A percentile compares a stretch with the other conserved stretches of the same genome.
Evolutionary conservation across 345 rosid genomes (phyloP).

Genomic region (Laguncularia racemosa): DNA sequence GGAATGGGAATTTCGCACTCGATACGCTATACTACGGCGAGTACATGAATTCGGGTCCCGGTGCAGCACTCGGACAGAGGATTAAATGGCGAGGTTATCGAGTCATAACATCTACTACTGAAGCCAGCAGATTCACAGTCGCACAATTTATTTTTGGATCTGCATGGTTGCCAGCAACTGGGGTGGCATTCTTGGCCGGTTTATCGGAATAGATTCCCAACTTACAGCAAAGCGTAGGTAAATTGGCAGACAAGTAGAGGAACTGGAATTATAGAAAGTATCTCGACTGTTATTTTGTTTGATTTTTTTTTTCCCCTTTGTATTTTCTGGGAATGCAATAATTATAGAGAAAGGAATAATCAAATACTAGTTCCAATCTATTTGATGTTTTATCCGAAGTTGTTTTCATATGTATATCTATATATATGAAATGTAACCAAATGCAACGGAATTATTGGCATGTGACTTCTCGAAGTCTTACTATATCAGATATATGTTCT

Average conservation of each 20-base stretch:
- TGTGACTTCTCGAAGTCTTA: no score
- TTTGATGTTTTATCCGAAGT: no score
- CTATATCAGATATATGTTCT: no score
- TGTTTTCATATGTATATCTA: no score
- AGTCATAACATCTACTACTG: constrained; percentile 12
- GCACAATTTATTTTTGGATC: constrained; percentile 18
- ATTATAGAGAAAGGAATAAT: no score
- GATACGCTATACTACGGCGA: constrained; percentile 22
- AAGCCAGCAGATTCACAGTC: constrained; percentile 18
- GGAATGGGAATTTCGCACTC: constrained; percentile 16
- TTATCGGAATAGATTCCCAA: constrained; percentile 32
- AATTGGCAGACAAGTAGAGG: no score
- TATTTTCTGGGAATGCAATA: constrained; percentile 4
- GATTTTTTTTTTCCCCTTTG: background rate
- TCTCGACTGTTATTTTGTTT: no score
- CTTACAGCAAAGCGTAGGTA: background rate
- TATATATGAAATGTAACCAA: no score
- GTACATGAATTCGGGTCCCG: constrained; percentile 23
- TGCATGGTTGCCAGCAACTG: constrained; percentile 26
- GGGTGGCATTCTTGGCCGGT: constrained; percentile 24
- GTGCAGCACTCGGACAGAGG: constrained; percentile 12
- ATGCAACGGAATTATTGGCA: no score
- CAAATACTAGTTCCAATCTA: no score
- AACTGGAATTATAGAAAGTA: no score
- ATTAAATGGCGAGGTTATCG: constrained; percentile 23